These are phyloP conservation scores for Yamadazyma kitorensis DNA, from an alignment of 805 yeast species.

Conservation along the genomic window DNA sequence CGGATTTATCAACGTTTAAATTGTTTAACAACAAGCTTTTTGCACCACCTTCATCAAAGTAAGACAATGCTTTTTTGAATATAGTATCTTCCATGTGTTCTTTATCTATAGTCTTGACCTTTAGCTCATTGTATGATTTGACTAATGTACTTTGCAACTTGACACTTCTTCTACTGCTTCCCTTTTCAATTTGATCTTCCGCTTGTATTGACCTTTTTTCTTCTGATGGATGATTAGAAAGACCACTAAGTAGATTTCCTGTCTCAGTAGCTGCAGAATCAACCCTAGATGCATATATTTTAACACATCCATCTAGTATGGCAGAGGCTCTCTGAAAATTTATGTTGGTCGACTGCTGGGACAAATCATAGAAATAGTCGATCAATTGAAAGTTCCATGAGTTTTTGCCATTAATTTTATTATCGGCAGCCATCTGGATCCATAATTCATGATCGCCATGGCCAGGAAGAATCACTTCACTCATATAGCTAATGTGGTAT, in stretches of 20 bases:
- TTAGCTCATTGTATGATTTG: slow-evolving; percentile 8
- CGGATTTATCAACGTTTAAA: slow-evolving; percentile 20
- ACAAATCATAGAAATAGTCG: slow-evolving; percentile 85
- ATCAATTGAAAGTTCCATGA: slow-evolving; percentile 90
- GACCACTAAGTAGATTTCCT: too few species aligned
- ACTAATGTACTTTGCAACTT: slow-evolving; percentile 18
- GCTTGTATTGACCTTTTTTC: too few species aligned
- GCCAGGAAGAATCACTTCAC: too few species aligned
- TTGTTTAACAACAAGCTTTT: slow-evolving; percentile 26
- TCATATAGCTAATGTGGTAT: too few species aligned
- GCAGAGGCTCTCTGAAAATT: slow-evolving; percentile 36
- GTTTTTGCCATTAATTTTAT: slow-evolving; percentile 75
- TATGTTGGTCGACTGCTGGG: too few species aligned
- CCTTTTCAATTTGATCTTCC: too few species aligned
- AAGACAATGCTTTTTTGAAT: slow-evolving; percentile 27
- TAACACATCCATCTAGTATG: slow-evolving; percentile 36
- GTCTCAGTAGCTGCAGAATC: slow-evolving; percentile 38
- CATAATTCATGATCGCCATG: slow-evolving; percentile 1
- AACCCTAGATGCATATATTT: slow-evolving; percentile 33
- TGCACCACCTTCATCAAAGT: slow-evolving; percentile 32
- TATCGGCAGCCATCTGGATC: slow-evolving; percentile 37
- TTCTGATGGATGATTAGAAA: too few species aligned
- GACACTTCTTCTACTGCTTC: slow-evolving; percentile 12
- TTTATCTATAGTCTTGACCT: slow-evolving; percentile 19
- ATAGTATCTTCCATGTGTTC: slow-evolving; percentile 27